Conservation (phyloP, 805 yeast species). For the Yarrowia bubula region DNA sequence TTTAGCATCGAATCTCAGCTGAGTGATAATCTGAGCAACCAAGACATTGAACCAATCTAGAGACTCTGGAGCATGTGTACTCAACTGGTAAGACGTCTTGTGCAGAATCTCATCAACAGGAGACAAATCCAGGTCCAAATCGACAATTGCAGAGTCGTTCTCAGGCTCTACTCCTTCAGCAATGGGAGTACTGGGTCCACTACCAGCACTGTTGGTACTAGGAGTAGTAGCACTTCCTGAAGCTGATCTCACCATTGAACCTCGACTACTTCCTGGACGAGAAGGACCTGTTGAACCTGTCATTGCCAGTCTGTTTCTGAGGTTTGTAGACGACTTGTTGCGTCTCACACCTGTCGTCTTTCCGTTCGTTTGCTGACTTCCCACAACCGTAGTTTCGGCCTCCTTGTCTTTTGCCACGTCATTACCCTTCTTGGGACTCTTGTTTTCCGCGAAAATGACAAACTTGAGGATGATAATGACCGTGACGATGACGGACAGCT, state of each 20-base stretch:
- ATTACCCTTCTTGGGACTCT: constrained; percentile 1
- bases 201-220: background rate
- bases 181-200: background rate
- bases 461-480: constrained; percentile 22
- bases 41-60: constrained; percentile 96
- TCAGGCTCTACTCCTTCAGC: constrained; percentile 4
- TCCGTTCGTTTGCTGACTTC: background rate
- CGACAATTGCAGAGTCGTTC: background rate
- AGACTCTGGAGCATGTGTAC: constrained; percentile 82
- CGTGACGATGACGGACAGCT: constrained; percentile 16
- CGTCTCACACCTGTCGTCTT: background rate
- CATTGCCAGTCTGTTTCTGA: constrained; percentile 11
- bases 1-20: constrained; percentile 81
- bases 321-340: constrained; percentile 9
- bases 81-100: constrained; percentile 88
- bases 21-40: constrained; percentile 85
- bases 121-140: constrained; percentile 1
- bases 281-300: background rate
- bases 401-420: constrained; percentile 15
- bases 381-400: background rate
- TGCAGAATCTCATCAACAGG: constrained; percentile 59
- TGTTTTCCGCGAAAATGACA: constrained; percentile 24
- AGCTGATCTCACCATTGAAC: background rate
- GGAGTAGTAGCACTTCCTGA: background rate
- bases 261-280: constrained; percentile 11